A percentile compares a stretch with the other conserved stretches of the same genome.
phyloP scores from a whole-genome alignment of 2,329 filamentous ascomycete species.

The Colletotrichum liriopes region DNA sequence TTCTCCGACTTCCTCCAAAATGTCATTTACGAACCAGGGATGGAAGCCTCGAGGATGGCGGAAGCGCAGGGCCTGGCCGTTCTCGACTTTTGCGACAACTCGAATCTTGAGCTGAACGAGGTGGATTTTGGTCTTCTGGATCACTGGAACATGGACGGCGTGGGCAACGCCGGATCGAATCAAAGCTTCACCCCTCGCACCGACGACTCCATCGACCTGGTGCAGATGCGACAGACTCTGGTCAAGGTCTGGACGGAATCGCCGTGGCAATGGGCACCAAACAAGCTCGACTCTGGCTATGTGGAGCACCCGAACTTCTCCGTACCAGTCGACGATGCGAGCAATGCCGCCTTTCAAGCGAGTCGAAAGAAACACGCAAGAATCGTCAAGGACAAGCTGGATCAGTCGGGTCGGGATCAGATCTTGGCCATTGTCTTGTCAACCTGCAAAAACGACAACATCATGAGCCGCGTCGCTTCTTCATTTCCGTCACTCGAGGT shows the following conservation, averaged over 20 bases:
- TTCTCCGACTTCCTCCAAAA: conserved; percentile 68
- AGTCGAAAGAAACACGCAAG: conserved; percentile 56
- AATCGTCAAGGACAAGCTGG: conserved; percentile 61
- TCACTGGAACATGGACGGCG: conserved; percentile 62
- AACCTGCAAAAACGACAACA: conserved; percentile 67
- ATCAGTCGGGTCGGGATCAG: conserved; percentile 69
- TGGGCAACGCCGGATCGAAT: conserved; percentile 48
- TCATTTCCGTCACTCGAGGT: conserved; percentile 75
- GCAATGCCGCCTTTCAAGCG: conserved; percentile 57
- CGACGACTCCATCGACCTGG: conserved; percentile 60
- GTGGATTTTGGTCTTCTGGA: conserved; percentile 67
- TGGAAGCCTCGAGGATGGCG: conserved; percentile 51
- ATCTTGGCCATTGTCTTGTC: conserved; percentile 76
- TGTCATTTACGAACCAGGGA: conserved; percentile 64
- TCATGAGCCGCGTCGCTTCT: conserved; percentile 67
- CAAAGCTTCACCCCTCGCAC: conserved; percentile 49
- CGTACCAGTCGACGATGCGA: conserved; percentile 57
- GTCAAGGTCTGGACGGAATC: conserved; percentile 66
- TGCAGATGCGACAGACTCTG: conserved; percentile 63
- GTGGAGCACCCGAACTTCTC: conserved; percentile 63
- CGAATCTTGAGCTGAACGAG: conserved; percentile 66
- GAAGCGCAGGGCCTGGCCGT: conserved; percentile 61
- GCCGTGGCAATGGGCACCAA: conserved; percentile 66
- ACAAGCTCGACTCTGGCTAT: conserved; percentile 61
- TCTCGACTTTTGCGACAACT: conserved; percentile 66